phyloP scores from a whole-genome alignment of 257 asterid genomes.

The Nicotiana paniculata region DNA sequence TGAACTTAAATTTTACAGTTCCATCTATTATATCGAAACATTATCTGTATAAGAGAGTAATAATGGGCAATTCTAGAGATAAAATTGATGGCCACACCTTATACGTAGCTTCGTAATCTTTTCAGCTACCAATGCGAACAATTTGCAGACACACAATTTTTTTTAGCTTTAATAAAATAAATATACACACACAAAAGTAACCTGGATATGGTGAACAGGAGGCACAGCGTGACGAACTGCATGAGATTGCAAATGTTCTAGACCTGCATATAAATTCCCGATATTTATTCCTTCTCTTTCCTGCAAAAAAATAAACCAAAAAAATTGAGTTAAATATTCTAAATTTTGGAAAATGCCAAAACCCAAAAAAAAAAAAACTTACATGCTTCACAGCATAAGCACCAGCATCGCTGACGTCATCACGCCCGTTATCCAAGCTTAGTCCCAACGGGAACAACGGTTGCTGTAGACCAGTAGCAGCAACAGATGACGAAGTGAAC shows the following conservation, averaged over 20 bases:
- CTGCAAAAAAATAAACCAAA: constrained; percentile 28
- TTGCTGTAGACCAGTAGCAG: constrained; percentile 32
- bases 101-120: no score
- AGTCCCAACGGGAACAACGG: constrained; percentile 64
- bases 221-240: constrained; percentile 43
- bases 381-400: constrained; percentile 45
- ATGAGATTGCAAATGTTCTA: constrained; percentile 60
- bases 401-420: constrained; percentile 41
- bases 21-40: background rate
- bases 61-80: background rate
- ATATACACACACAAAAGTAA: background rate
- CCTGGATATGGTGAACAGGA: constrained; percentile 50
- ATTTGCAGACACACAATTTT: no score
- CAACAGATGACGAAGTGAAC: constrained; percentile 27
- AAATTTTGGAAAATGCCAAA: background rate
- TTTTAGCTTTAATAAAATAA: no score
- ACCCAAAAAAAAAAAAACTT: constrained; percentile 15
- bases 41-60: background rate
- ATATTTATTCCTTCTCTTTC: constrained; percentile 48
- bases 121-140: no score
- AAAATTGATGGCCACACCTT: no score
- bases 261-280: constrained; percentile 47
- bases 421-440: constrained; percentile 62
- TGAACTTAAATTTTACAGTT: background rate
- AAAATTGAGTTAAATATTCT: background rate